These are phyloP conservation scores for Torrubiella hemipterigena DNA, from an alignment of 2,329 filamentous ascomycete species.

Conservation along the genomic window DNA sequence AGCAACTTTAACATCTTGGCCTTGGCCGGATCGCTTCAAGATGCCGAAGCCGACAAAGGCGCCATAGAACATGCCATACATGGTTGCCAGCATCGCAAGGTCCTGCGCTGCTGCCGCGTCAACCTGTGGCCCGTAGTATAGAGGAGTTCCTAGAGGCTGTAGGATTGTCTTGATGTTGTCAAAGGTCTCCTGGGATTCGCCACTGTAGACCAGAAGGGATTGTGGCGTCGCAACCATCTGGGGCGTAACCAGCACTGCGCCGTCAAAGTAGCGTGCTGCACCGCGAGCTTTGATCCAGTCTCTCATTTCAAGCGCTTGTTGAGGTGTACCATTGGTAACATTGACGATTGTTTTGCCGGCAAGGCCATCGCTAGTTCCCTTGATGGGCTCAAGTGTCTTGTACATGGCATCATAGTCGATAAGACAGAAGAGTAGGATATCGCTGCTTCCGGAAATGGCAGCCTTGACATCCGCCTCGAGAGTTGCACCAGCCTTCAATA, in stretches of 20 bases:
- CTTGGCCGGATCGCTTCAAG: constrained; percentile 8
- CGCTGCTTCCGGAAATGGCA: constrained; percentile 9
- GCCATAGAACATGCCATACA: constrained; percentile 16
- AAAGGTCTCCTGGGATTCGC: constrained; percentile 9
- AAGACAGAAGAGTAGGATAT: constrained; percentile 13
- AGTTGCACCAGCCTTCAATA: constrained; percentile 8
- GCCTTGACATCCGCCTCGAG: constrained; percentile 7
- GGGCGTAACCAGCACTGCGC: constrained; percentile 17
- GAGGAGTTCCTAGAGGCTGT: constrained; percentile 9
- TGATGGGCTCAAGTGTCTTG: constrained; percentile 2
- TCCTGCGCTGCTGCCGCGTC: constrained; percentile 13
- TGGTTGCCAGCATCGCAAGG: constrained; percentile 13
- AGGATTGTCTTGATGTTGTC: constrained; percentile 4
- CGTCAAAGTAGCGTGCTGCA: constrained; percentile 13
- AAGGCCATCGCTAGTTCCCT: constrained; percentile 2
- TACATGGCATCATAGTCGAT: constrained; percentile 13
- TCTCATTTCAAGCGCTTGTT: constrained; percentile 10
- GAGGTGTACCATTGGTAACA: constrained; percentile 15
- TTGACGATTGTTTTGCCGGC: constrained; percentile 15
- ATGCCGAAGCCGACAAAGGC: constrained; percentile 12
- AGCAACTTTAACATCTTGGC: constrained; percentile 1
- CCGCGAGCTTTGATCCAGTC: constrained; percentile 7
- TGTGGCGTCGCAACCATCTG: constrained; percentile 13
- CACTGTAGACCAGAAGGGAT: constrained; percentile 12
- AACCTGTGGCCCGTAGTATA: constrained; percentile 10